These are phyloP conservation scores for Bruguiera gymnorhiza DNA, from an alignment of 345 rosid genomes.

Conservation along the genomic window DNA sequence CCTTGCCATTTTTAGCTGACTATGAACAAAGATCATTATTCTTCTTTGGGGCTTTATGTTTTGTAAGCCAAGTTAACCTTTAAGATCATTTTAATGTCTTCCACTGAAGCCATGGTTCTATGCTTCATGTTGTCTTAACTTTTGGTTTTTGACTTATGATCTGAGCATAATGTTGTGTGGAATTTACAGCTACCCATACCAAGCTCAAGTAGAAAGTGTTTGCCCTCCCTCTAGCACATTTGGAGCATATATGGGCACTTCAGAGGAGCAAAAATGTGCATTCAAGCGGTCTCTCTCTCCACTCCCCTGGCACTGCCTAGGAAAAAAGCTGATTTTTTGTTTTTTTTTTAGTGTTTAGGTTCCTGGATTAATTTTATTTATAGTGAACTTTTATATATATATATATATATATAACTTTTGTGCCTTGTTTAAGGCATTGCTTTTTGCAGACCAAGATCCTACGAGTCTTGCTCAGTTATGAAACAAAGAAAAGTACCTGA, in stretches of 20 bases:
- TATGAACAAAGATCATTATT: too few species aligned
- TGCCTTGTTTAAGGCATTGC: conserved; percentile 15
- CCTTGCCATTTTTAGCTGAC: too few species aligned
- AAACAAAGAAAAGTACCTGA: conserved; percentile 59
- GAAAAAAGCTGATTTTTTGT: not conserved
- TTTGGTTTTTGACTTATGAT: conserved; percentile 1
- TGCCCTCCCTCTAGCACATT: conserved; percentile 32
- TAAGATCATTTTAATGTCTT: not conserved
- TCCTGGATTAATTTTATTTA: not conserved
- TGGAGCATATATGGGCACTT: conserved; percentile 25
- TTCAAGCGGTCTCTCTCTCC: conserved; percentile 45
- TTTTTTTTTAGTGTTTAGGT: not conserved
- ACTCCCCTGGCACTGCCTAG: not conserved
- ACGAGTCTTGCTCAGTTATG: conserved; percentile 24
- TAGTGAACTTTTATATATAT: not conserved
- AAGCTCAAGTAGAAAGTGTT: conserved; percentile 36
- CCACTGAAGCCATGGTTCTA: not conserved
- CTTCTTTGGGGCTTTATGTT: too few species aligned
- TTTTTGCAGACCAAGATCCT: conserved; percentile 46
- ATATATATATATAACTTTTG: not conserved
- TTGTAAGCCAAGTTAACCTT: too few species aligned
- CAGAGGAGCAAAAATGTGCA: conserved; percentile 41
- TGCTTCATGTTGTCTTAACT: not conserved
- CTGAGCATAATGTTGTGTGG: not conserved
- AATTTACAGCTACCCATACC: conserved; percentile 42